phyloP scores from a whole-genome alignment of 345 rosid genomes.

The Dimocarpus longan region DNA sequence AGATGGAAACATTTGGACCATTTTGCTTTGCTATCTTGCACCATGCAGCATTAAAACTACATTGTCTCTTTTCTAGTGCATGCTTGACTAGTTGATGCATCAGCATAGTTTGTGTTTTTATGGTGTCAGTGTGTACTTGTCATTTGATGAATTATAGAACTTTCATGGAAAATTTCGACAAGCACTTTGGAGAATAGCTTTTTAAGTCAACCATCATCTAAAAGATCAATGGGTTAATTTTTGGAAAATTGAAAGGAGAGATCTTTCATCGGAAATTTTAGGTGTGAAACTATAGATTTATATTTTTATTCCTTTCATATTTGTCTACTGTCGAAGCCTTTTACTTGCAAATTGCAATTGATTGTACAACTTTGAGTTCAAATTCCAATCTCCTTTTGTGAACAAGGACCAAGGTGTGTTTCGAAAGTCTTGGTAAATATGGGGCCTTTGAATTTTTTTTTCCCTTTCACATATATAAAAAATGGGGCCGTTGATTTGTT shows the following conservation, averaged over 20 bases:
- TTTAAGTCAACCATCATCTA: constrained; percentile 2
- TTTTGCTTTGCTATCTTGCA: background rate
- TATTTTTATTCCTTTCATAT: constrained; percentile 11
- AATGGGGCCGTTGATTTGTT: background rate
- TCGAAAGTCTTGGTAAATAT: background rate
- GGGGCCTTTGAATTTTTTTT: background rate
- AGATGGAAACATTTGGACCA: background rate
- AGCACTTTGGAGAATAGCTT: background rate
- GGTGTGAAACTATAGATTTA: background rate
- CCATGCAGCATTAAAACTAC: background rate
- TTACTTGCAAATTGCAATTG: too few species aligned
- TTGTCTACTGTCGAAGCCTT: background rate
- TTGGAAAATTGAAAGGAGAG: background rate
- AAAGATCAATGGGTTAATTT: background rate
- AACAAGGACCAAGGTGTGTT: background rate
- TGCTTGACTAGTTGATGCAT: background rate
- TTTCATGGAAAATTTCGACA: background rate
- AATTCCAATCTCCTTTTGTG: background rate
- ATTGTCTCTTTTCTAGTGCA: background rate
- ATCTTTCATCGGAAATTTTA: background rate
- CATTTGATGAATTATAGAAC: too few species aligned
- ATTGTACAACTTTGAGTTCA: background rate
- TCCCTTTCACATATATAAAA: too few species aligned
- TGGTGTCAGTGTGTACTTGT: too few species aligned
- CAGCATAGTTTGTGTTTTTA: background rate